Evolutionary conservation across 2,329 filamentous ascomycete species (phyloP).

Genomic region (Aspergillus sp.): DNA sequence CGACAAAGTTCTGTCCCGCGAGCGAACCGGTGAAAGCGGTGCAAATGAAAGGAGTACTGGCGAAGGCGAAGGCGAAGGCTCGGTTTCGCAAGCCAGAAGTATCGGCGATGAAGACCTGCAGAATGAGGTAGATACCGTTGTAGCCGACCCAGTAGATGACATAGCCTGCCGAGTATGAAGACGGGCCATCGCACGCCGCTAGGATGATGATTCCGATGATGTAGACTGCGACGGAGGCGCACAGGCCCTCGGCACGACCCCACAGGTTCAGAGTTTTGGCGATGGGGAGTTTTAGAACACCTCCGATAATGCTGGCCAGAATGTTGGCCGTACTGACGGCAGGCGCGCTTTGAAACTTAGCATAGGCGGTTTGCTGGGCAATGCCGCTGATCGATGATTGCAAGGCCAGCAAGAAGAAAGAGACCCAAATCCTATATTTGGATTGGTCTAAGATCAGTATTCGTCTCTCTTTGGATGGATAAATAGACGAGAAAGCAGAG

Average conservation of each 20-base stretch:
- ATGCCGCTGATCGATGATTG: constrained; percentile 43
- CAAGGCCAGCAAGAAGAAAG: constrained; percentile 47
- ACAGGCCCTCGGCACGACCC: constrained; percentile 61
- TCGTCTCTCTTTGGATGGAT: not conserved
- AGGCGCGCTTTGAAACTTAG: constrained; percentile 51
- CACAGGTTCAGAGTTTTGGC: constrained; percentile 64
- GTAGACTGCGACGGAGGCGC: constrained; percentile 50
- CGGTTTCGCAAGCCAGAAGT: constrained; percentile 61
- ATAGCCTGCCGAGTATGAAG: constrained; percentile 63
- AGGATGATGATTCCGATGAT: constrained; percentile 59
- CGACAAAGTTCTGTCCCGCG: constrained; percentile 52
- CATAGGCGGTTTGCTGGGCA: constrained; percentile 52
- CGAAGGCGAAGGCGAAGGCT: constrained; percentile 60
- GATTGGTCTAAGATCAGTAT: not conserved
- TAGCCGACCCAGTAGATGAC: constrained; percentile 62
- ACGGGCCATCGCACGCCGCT: constrained; percentile 59
- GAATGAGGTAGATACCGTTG: constrained; percentile 55
- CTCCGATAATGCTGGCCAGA: constrained; percentile 56
- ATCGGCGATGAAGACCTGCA: constrained; percentile 63
- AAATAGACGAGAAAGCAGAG: not conserved
- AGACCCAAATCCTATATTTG: constrained; percentile 44
- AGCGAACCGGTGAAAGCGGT: constrained; percentile 57
- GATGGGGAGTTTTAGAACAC: constrained; percentile 60
- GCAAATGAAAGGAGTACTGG: constrained; percentile 61
- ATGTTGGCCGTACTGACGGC: constrained; percentile 54